Conservation (phyloP, 2,329 filamentous ascomycete genomes). For the Taxawa tesnikishii region DNA sequence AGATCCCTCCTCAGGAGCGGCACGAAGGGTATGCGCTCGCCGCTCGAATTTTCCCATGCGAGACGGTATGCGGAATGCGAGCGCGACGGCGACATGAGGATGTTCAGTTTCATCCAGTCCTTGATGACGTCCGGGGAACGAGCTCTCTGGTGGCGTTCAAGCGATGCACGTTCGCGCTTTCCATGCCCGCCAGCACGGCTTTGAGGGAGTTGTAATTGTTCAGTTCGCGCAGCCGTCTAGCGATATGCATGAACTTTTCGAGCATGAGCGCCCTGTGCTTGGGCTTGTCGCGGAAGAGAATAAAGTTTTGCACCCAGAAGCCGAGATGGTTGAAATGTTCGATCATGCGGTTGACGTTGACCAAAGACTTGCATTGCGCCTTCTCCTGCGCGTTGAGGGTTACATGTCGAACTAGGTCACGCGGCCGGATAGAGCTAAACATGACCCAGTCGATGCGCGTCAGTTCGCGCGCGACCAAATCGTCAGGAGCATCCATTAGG, state of each 20-base stretch:
- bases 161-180: conserved; percentile 74
- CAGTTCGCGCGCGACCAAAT: conserved; percentile 79
- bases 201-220: conserved; percentile 97
- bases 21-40: conserved; percentile 85
- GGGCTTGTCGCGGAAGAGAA: conserved; percentile 80
- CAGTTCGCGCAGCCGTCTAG: conserved; percentile 67
- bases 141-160: conserved; percentile 68
- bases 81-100: conserved; percentile 87
- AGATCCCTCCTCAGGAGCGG: conserved; percentile 82
- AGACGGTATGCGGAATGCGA: conserved; percentile 92
- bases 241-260: conserved; percentile 92
- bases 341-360: conserved; percentile 90
- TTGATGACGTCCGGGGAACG: conserved; percentile 61
- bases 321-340: conserved; percentile 58
- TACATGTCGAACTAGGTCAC: conserved; percentile 86
- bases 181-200: conserved; percentile 87
- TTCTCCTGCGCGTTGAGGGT: conserved; percentile 52
- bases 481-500: conserved; percentile 76
- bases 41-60: conserved; percentile 89
- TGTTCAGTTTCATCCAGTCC: conserved; percentile 75
- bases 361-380: conserved; percentile 47
- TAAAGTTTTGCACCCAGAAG: conserved; percentile 40
- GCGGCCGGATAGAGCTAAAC: conserved; percentile 87
- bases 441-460: conserved; percentile 97
- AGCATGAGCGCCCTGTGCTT: conserved; percentile 86